Conservation (phyloP, 495 filamentous ascomycete genomes). For the Echria macrotheca region DNA sequence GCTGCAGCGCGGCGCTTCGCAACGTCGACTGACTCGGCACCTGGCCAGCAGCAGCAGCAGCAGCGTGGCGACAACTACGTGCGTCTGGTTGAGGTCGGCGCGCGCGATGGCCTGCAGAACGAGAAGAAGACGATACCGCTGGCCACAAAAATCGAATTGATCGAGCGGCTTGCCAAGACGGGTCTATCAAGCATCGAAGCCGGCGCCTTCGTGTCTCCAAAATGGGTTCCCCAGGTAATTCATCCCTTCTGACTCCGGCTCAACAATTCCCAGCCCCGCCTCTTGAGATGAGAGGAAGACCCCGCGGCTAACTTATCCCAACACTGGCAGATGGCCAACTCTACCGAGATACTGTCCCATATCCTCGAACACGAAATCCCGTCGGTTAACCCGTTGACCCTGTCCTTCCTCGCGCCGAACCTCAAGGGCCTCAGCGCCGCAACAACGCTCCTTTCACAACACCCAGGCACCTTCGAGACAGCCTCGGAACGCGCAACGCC, state of each 20-base stretch:
- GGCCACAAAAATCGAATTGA: constrained; percentile 79
- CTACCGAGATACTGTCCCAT: constrained; percentile 71
- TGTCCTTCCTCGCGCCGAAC: constrained; percentile 93
- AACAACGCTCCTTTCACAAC: constrained; percentile 34
- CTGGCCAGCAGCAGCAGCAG: constrained; percentile 12
- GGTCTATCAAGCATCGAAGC: constrained; percentile 87
- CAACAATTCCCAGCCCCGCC: background rate
- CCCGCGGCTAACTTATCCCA: background rate
- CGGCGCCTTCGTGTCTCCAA: constrained; percentile 89
- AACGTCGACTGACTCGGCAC: constrained; percentile 29
- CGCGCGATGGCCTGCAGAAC: constrained; percentile 92
- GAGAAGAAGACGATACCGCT: constrained; percentile 79
- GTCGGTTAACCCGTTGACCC: constrained; percentile 64
- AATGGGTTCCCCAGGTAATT: constrained; percentile 93
- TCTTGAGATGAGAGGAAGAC: background rate
- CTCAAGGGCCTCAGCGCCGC: constrained; percentile 64
- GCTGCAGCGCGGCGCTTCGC: constrained; percentile 27
- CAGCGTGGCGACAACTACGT: constrained; percentile 50
- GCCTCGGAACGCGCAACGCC: constrained; percentile 17
- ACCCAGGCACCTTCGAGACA: constrained; percentile 35
- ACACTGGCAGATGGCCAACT: constrained; percentile 76
- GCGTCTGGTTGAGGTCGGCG: constrained; percentile 84
- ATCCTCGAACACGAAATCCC: constrained; percentile 64
- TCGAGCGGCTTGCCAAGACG: constrained; percentile 73
- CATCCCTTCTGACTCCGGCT: no score